Evolutionary conservation across 495 filamentous ascomycete genomes (phyloP), one percentile per base, ranked within the genome.

Genomic region (Aspergillus nidulans): DNA sequence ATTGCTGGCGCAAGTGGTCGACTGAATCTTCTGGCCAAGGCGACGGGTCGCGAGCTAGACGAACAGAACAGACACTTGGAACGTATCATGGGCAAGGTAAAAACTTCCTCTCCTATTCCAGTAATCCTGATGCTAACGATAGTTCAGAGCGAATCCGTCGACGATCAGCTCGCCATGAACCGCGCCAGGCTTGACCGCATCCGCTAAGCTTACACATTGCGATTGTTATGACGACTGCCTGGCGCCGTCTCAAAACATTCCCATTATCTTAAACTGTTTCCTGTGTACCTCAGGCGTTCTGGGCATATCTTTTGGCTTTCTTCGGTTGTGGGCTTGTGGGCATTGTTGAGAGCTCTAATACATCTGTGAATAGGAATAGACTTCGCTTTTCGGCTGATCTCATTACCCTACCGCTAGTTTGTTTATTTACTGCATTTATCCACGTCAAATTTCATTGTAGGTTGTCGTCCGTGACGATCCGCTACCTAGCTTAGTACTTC

Each of bases 51-150:
- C 24, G 90, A 92, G 68, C 73, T 92, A 9, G 88, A 92, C 42
- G 75, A 78, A 46, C 86, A 91, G 68, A 92, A 92, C 68, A 75
- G 76, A 55, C 78, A 86, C 58, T 78, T 95, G 62, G 86, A 88
- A 56, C 80, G 81, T 53, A 89, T 95, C 58, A 84, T 72, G 45
- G 70, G 68, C 40, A 91, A 92, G 85, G 87, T 87, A 64, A 64
- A 68, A 57, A 23, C 18, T 41, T 53, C 34, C 10, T 1, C 25
- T 20, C 8, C 19, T 41, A 26, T 63, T 55, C 50, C 47, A 52
- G 9, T 6, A 6, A 10, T 3, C 4, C 15, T 1, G 18, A 32
- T 1, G 53, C 71, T 76, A 65, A 75, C 58, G 28, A 25, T 55
- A 9, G 39, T 56, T 40, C 62, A 82, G 83, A 85, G 77, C 72